phyloP scores from a whole-genome alignment of 208 protist species.

The Porcisia hertigi region DNA sequence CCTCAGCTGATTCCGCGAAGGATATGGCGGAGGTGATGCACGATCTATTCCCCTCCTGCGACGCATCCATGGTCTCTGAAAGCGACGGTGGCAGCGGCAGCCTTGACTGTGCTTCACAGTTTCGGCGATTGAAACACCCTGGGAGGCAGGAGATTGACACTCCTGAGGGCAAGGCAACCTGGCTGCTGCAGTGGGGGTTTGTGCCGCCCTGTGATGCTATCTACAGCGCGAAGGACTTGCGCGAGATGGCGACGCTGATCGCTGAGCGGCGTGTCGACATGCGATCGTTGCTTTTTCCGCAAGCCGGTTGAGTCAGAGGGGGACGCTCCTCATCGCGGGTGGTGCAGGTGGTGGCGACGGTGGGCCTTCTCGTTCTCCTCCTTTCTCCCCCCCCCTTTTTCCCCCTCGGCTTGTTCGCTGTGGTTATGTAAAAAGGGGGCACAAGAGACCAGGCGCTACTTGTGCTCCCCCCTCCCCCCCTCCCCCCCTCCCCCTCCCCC shows the following conservation, averaged over 20 bases:
- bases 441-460: no score
- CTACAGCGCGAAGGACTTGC: slow-evolving; percentile 63
- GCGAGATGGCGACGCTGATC: slow-evolving; percentile 72
- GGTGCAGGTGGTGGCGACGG: neutral
- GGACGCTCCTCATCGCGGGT: neutral
- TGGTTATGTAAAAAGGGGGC: no score
- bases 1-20: neutral
- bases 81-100: slow-evolving; percentile 3
- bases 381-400: no score
- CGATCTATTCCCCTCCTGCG: neutral
- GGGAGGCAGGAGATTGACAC: slow-evolving; percentile 43
- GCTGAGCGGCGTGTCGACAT: slow-evolving; percentile 72
- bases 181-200: slow-evolving; percentile 85
- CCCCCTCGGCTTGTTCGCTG: no score
- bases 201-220: slow-evolving; percentile 61
- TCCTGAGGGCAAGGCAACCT: slow-evolving; percentile 58
- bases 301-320: neutral
- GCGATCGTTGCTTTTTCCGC: slow-evolving; percentile 42
- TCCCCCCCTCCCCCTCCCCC: no score
- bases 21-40: slow-evolving; percentile 8
- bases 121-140: slow-evolving; percentile 27
- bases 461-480: no score
- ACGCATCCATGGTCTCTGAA: neutral
- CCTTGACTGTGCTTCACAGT: neutral
- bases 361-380: neutral